Percentiles rank a stretch among this genome's conserved stretches.
Evolutionary conservation across 306 rosid genomes (phyloP).

Genomic region (Myrica gale): DNA sequence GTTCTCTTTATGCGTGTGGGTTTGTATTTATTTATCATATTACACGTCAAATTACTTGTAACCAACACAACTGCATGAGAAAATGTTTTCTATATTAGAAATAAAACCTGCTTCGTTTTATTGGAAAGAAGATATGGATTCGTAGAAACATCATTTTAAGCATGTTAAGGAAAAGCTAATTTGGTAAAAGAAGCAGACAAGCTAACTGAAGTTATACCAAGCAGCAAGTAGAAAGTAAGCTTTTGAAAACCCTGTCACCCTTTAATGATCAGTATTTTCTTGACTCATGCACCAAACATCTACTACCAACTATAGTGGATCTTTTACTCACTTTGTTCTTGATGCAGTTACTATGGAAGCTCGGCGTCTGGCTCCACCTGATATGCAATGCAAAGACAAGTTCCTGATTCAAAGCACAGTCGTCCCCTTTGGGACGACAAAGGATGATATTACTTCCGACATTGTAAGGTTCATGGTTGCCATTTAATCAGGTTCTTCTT

Average conservation of each 20-base stretch:
- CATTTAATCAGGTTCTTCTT: slow-evolving; percentile 12
- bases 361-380: slow-evolving; percentile 66
- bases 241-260: background rate
- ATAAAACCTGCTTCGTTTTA: too few relatives aligned
- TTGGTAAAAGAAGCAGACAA: background rate
- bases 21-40: background rate
- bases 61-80: background rate
- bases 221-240: too few relatives aligned
- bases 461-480: slow-evolving; percentile 43
- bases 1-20: too few relatives aligned
- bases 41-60: background rate
- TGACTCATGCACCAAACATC: background rate
- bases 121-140: too few relatives aligned
- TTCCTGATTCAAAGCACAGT: slow-evolving; percentile 73
- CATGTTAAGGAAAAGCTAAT: background rate
- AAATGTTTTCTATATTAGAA: background rate
- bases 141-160: background rate
- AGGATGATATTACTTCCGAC: slow-evolving; percentile 65
- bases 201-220: background rate
- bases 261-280: background rate
- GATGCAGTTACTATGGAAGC: slow-evolving; percentile 93
- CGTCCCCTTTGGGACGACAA: slow-evolving; percentile 61
- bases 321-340: slow-evolving; percentile 28
- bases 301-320: background rate
- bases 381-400: slow-evolving; percentile 86